Evolutionary conservation across 345 rosid species (phyloP), one percentile per base, ranked within the genome.

Genomic region (Clarkia xantiana): DNA sequence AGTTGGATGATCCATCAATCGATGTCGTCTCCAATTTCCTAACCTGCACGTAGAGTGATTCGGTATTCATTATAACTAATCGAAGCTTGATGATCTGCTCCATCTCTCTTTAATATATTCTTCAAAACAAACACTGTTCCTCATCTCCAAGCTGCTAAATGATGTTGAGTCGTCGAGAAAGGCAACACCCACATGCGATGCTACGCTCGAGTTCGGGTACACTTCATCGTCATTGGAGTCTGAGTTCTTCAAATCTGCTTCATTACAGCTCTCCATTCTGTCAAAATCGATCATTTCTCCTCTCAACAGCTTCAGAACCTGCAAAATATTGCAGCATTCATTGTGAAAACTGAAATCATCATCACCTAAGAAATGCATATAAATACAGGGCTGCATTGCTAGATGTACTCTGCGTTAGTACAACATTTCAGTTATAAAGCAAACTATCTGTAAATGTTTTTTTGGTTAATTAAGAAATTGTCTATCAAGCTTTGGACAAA

Each of bases 171-270:
- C 86, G 19, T 86, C 96, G 13, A 83, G 82, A 71, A 86, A 64
- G 19, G 96, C 95, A 0, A 79, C 71, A 43, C 73, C 75, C 48
- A 81, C 47, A 64, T 86, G 94, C 22, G 66, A 49, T 42, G 73
- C 89, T n/a, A 77, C 63, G 40, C 78, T 71, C 10, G 80, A 77
- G 61, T 67, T 62, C 9, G 94, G 91, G 64, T 86, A 81, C 45
- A 83, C 98, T 68, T 91, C 96, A 44, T 91, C 94, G 3, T 89
- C 89, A 3, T 64, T 60, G 43, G 56, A 67, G 16, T 70, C 84
- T 23, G 70, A 68, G 58, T 69, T 65, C 46, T 76, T 74, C 17
- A 51, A 57, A 61, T 60, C 62, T 45, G 45, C 70, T 9, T 46
- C 52, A 6, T 51, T 57, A 5, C 49, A 55, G 42, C 13, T 53